Conservation (phyloP, 73 alveolate genomes). For the Tetrahymena thermophila region DNA sequence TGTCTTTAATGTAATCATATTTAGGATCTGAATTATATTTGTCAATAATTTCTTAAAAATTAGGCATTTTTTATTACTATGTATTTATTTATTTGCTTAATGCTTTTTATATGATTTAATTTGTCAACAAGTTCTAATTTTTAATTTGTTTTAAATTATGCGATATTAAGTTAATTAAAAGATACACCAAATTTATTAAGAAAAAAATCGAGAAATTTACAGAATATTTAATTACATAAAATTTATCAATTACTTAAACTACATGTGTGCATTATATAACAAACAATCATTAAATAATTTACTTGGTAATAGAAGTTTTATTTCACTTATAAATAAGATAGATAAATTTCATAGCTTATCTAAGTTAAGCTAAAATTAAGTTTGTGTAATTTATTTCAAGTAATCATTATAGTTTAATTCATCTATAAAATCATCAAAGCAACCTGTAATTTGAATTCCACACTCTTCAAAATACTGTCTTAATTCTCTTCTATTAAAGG, state of each 20-base stretch:
- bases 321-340: not conserved
- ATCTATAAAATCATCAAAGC: not conserved
- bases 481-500: not conserved
- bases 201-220: not conserved
- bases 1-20: not conserved
- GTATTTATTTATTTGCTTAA: no score
- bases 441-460: not conserved
- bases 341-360: not conserved
- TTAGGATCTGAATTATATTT: not conserved
- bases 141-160: not conserved
- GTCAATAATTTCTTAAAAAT: not conserved
- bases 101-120: not conserved
- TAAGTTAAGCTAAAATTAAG: not conserved
- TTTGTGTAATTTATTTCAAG: not conserved
- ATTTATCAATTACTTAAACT: not conserved
- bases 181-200: not conserved
- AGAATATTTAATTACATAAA: not conserved
- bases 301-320: not conserved
- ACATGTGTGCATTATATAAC: not conserved
- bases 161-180: no score
- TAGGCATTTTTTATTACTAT: not conserved
- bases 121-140: not conserved
- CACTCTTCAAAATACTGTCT: not conserved
- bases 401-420: not conserved
- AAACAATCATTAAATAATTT: not conserved